These are phyloP conservation scores for Raphanus raphanistrum DNA, from an alignment of 345 rosid species.

Conservation along the genomic window DNA sequence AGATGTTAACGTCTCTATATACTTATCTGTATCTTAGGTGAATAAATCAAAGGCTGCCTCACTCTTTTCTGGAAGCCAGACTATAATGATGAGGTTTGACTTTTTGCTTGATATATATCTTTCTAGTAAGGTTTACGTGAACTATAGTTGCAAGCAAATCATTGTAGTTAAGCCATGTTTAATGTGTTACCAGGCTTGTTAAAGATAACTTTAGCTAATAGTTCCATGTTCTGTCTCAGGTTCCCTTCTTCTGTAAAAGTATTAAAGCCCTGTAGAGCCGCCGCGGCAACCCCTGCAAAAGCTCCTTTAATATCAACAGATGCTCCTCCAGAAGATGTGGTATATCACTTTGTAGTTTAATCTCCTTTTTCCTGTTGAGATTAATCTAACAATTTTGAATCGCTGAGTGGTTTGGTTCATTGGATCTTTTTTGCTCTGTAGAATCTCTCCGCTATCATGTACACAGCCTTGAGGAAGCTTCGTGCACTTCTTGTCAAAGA, in stretches of 20 bases:
- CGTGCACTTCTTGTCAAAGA: slow-evolving; percentile 79
- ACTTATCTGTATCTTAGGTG: slow-evolving; percentile 57
- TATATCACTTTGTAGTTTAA: slow-evolving; percentile 36
- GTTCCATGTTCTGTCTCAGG: slow-evolving; percentile 42
- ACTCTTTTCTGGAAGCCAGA: slow-evolving; percentile 56
- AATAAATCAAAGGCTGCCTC: slow-evolving; percentile 62
- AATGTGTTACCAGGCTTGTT: slow-evolving; percentile 1
- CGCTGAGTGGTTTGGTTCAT: slow-evolving; percentile 18
- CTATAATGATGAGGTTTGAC: slow-evolving; percentile 63
- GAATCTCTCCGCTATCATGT: slow-evolving; percentile 74
- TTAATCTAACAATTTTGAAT: slow-evolving; percentile 3
- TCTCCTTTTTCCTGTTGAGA: slow-evolving; percentile 11
- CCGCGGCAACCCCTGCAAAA: slow-evolving; percentile 66
- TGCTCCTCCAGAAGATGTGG: slow-evolving; percentile 65
- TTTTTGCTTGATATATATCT: slow-evolving; percentile 18
- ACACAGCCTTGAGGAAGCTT: slow-evolving; percentile 68
- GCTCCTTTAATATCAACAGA: slow-evolving; percentile 46
- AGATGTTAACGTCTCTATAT: not conserved
- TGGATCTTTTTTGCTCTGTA: slow-evolving; percentile 30
- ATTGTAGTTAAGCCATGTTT: not conserved
- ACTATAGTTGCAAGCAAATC: slow-evolving; percentile 13
- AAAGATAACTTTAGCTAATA: slow-evolving; percentile 17
- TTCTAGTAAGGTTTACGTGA: slow-evolving; percentile 13
- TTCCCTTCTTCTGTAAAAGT: slow-evolving; percentile 70
- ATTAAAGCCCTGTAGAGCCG: slow-evolving; percentile 56